Conservation (phyloP, 257 asterid genomes). For the Solanum lycopersicoides region DNA sequence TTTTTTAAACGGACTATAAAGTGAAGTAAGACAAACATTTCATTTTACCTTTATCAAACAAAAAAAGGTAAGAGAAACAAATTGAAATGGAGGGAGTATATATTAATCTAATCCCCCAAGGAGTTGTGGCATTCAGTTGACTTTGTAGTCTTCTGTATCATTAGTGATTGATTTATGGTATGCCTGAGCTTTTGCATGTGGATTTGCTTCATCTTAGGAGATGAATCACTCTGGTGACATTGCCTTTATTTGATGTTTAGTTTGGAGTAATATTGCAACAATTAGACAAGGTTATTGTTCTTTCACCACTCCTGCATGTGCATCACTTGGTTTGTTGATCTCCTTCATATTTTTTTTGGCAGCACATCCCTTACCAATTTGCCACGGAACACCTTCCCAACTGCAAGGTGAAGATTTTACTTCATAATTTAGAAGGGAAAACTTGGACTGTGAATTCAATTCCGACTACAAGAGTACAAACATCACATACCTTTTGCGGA, state of each 20-base stretch:
- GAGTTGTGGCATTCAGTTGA: background rate
- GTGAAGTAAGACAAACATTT: background rate
- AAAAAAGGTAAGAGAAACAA: background rate
- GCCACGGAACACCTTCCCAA: conserved; percentile 77
- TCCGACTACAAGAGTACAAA: conserved; percentile 78
- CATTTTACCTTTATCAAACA: background rate
- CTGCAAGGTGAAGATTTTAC: conserved; percentile 72
- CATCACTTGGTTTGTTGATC: background rate
- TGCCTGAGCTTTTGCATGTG: background rate
- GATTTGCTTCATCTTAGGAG: background rate
- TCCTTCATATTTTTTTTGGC: conserved; percentile 14
- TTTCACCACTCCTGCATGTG: background rate
- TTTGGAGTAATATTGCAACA: background rate
- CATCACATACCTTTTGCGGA: conserved; percentile 93
- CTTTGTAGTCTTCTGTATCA: background rate
- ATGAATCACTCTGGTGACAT: background rate
- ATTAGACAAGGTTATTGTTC: background rate
- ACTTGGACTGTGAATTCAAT: conserved; percentile 84
- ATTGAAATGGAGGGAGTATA: background rate
- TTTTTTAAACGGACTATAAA: too few relatives aligned
- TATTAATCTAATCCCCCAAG: background rate
- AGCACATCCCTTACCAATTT: conserved; percentile 88
- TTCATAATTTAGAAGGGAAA: conserved; percentile 65
- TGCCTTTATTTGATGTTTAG: background rate
- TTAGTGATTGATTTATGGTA: background rate